These are phyloP conservation scores for Fusarium sp. DNA, from an alignment of 2,329 filamentous ascomycete genomes.

Conservation along the genomic window DNA sequence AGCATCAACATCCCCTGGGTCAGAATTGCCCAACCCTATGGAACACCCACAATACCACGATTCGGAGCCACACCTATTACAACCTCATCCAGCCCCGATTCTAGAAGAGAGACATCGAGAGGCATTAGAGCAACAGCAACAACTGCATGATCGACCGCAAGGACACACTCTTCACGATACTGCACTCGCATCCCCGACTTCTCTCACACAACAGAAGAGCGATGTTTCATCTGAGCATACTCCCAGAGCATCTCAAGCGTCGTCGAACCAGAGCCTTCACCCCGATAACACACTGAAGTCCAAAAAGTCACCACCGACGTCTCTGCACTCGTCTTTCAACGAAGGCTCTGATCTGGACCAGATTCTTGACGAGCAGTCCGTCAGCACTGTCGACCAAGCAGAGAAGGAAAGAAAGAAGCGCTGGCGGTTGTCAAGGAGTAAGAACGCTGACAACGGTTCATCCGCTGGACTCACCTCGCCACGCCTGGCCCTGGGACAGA, in stretches of 20 bases:
- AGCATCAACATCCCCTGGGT: slow-evolving; percentile 60
- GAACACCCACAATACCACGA: slow-evolving; percentile 49
- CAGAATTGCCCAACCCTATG: slow-evolving; percentile 60
- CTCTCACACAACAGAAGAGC: slow-evolving; percentile 35
- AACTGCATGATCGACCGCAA: slow-evolving; percentile 18
- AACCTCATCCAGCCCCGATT: slow-evolving; percentile 35
- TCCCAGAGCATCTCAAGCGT: slow-evolving; percentile 59
- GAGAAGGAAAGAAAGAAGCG: slow-evolving; percentile 78
- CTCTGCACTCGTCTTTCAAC: slow-evolving; percentile 80
- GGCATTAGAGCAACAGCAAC: slow-evolving; percentile 27
- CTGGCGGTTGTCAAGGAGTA: slow-evolving; percentile 75
- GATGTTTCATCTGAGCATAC: slow-evolving; percentile 58
- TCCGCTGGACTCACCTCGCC: slow-evolving; percentile 57
- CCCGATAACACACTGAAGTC: slow-evolving; percentile 67
- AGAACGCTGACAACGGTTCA: slow-evolving; percentile 66
- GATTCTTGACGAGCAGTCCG: slow-evolving; percentile 65
- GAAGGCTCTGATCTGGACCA: slow-evolving; percentile 86
- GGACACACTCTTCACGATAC: slow-evolving; percentile 31
- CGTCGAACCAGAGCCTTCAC: slow-evolving; percentile 55
- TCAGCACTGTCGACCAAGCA: slow-evolving; percentile 55
- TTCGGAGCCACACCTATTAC: slow-evolving; percentile 24
- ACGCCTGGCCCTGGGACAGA: slow-evolving; percentile 65
- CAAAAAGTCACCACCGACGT: slow-evolving; percentile 79
- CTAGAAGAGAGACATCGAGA: slow-evolving; percentile 38
- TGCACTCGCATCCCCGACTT: slow-evolving; percentile 25